These are phyloP conservation scores for Nicotiana knightiana DNA, from an alignment of 257 asterid species.

Conservation along the genomic window DNA sequence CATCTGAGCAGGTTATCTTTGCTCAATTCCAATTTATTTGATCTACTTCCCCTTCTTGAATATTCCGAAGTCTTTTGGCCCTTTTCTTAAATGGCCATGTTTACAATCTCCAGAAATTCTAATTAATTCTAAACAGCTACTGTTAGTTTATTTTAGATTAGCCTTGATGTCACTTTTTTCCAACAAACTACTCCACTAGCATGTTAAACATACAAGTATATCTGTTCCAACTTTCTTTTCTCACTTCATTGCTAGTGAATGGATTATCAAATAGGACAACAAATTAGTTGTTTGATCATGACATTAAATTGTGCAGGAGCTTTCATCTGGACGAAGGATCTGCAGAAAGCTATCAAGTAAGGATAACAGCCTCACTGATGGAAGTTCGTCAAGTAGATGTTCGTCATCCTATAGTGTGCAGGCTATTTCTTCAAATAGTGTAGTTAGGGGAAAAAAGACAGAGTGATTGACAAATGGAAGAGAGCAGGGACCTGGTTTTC, in stretches of 20 bases:
- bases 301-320: constrained; percentile 47
- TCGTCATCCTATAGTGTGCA: constrained; percentile 75
- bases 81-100: background rate
- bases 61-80: background rate
- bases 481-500: constrained; percentile 7
- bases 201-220: background rate
- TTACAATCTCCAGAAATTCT: background rate
- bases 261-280: background rate
- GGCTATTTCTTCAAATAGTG: constrained; percentile 66
- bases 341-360: constrained; percentile 46
- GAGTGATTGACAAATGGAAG: constrained; percentile 30
- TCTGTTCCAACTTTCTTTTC: background rate
- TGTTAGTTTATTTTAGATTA: background rate
- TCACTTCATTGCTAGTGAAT: background rate
- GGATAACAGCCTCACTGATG: constrained; percentile 51
- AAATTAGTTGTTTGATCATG: background rate
- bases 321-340: constrained; percentile 52
- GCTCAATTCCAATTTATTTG: background rate
- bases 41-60: background rate
- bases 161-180: background rate
- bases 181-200: background rate
- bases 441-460: constrained; percentile 46
- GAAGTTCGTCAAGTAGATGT: constrained; percentile 85
- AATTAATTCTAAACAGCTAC: background rate
- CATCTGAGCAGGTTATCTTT: constrained; percentile 61